Percentiles rank a stretch among this genome's conserved stretches.
phyloP scores from a whole-genome alignment of 192 early-diverging fungal genomes.

The Martensiomyces pterosporus region DNA sequence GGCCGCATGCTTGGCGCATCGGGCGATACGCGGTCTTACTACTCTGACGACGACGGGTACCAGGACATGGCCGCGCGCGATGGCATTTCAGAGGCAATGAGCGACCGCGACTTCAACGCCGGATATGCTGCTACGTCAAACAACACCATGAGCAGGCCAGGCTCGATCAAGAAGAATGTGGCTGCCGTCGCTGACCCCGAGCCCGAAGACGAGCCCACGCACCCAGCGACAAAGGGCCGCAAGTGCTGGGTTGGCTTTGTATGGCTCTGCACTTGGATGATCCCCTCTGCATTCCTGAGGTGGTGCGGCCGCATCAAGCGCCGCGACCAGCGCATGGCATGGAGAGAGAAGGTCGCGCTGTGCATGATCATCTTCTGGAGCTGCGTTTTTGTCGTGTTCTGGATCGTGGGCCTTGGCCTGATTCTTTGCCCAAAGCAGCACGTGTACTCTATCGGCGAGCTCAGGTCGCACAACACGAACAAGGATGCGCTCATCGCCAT shows the following conservation, averaged over 20 bases:
- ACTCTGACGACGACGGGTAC: conserved; percentile 62
- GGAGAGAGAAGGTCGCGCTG: conserved; percentile 96
- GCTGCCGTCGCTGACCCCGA: conserved; percentile 35
- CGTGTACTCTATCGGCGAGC: conserved; percentile 65
- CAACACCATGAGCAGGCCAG: conserved; percentile 11
- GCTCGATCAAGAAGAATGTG: conserved; percentile 26
- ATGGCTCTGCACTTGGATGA: conserved; percentile 50
- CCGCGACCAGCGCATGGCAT: conserved; percentile 81
- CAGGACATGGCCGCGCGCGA: conserved; percentile 45
- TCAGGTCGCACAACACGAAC: conserved; percentile 52
- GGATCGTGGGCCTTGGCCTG: conserved; percentile 73
- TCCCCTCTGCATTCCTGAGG: conserved; percentile 66
- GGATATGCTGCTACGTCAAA: conserved; percentile 20
- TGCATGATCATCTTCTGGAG: conserved; percentile 80
- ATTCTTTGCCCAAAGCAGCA: conserved; percentile 72
- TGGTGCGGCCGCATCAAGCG: conserved; percentile 77
- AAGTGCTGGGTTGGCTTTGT: conserved; percentile 45
- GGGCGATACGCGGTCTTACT: conserved; percentile 58
- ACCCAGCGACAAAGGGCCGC: conserved; percentile 46
- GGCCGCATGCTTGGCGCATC: conserved; percentile 43
- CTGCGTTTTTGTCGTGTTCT: conserved; percentile 77
- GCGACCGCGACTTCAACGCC: conserved; percentile 30
- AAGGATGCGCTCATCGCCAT: conserved; percentile 63
- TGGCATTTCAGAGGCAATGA: conserved; percentile 37
- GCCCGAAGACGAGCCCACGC: conserved; percentile 54